These are phyloP conservation scores for Vaccinium myrtillus DNA, from an alignment of 148 eudicot genomes.

Conservation along the genomic window DNA sequence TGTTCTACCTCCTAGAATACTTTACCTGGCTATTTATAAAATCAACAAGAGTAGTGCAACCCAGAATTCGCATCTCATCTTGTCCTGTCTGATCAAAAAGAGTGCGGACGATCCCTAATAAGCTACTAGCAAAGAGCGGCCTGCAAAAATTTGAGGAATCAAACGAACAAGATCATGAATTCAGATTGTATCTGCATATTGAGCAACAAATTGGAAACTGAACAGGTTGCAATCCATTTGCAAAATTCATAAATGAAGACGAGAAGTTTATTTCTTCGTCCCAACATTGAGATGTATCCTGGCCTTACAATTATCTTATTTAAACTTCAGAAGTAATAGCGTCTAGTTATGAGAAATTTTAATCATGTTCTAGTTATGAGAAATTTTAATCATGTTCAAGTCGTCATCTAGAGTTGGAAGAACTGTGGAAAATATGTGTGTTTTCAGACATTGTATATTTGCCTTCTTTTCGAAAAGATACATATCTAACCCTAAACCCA, in stretches of 20 bases:
- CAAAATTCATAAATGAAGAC: neutral
- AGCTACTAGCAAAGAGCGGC: conserved; percentile 76
- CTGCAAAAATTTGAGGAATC: conserved; percentile 38
- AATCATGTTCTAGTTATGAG: neutral
- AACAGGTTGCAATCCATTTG: neutral
- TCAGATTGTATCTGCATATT: neutral
- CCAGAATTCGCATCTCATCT: conserved; percentile 65
- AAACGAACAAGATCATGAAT: conserved; percentile 2
- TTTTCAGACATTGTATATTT: neutral
- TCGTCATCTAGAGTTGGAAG: neutral
- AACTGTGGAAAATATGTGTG: neutral
- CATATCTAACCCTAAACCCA: neutral
- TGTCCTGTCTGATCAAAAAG: conserved; percentile 64
- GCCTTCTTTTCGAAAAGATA: neutral
- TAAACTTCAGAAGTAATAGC: neutral
- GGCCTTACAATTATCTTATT: neutral
- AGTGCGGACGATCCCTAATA: conserved; percentile 65
- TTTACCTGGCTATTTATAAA: conserved; percentile 76
- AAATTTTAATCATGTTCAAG: neutral
- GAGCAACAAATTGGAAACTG: neutral
- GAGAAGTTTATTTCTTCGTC: neutral
- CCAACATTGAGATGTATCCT: neutral
- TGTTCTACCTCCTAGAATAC: neutral
- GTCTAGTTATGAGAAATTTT: neutral
- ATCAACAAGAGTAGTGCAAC: conserved; percentile 69